phyloP scores from a whole-genome alignment of 148 eudicot genomes.

The Vaccinium corymbosum region DNA sequence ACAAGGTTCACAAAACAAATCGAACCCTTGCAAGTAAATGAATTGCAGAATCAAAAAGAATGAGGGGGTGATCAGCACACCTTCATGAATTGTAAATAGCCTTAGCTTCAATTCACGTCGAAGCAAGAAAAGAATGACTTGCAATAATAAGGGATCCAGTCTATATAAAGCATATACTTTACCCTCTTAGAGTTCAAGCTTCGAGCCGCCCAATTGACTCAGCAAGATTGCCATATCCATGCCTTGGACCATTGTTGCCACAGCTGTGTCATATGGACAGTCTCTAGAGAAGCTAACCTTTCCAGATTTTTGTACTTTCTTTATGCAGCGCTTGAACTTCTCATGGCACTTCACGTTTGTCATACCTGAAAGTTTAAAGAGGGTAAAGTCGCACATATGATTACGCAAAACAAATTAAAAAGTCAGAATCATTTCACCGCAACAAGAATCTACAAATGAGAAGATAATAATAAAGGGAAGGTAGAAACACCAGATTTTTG shows the following conservation, averaged over 20 bases:
- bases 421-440: neutral
- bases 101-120: neutral
- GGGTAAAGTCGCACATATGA: neutral
- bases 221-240: conserved; percentile 94
- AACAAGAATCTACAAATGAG: neutral
- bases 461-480: neutral
- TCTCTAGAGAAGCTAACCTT: conserved; percentile 69
- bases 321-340: conserved; percentile 94
- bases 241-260: conserved; percentile 91
- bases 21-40: neutral
- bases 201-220: conserved; percentile 62
- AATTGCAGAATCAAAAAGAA: neutral
- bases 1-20: neutral
- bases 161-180: neutral
- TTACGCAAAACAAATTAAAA: neutral
- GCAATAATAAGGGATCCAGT: neutral
- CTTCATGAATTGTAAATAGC: neutral
- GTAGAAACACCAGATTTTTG: neutral
- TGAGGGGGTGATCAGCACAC: neutral
- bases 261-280: conserved; percentile 73
- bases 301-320: conserved; percentile 87
- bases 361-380: conserved; percentile 52
- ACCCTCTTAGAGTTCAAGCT: conserved; percentile 55
- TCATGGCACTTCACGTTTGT: conserved; percentile 79
- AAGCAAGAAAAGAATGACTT: conserved; percentile 3